phyloP scores from a whole-genome alignment of 768 basidiomycete genomes.

The Russula sp. region DNA sequence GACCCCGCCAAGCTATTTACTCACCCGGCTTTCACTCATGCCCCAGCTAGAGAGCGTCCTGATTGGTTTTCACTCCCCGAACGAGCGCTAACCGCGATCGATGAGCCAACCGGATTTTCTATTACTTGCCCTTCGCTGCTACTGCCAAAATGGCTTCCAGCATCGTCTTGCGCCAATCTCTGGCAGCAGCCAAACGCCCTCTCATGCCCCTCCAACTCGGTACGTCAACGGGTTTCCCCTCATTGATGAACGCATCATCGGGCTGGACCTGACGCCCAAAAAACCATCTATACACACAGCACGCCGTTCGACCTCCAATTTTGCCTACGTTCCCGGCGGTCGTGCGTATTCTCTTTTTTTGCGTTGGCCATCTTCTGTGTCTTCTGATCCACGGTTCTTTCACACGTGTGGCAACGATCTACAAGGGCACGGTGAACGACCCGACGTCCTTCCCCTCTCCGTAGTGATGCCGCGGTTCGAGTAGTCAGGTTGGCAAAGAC shows the following conservation, averaged over 20 bases:
- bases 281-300: conserved; percentile 21
- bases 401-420: conserved; percentile 51
- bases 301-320: conserved; percentile 13
- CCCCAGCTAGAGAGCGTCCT: too few relatives aligned
- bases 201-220: conserved; percentile 4
- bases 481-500: too few relatives aligned
- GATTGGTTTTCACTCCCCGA: too few relatives aligned
- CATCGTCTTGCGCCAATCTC: conserved; percentile 1
- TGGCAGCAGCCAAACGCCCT: conserved; percentile 8
- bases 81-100: too few relatives aligned
- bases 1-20: too few relatives aligned
- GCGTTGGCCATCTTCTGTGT: too few relatives aligned
- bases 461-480: too few relatives aligned
- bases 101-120: neutral
- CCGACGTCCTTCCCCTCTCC: conserved; percentile 86
- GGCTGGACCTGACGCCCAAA: too few relatives aligned
- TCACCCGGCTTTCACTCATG: too few relatives aligned
- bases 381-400: too few relatives aligned
- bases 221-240: neutral
- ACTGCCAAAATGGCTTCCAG: conserved; percentile 4
- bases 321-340: conserved; percentile 59
- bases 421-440: conserved; percentile 92
- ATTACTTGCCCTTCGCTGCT: neutral
- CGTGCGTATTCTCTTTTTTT: conserved; percentile 41
- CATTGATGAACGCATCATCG: conserved; percentile 14